These are phyloP conservation scores for Lipomyces chichibuensis DNA, from an alignment of 805 yeast genomes.

Conservation along the genomic window DNA sequence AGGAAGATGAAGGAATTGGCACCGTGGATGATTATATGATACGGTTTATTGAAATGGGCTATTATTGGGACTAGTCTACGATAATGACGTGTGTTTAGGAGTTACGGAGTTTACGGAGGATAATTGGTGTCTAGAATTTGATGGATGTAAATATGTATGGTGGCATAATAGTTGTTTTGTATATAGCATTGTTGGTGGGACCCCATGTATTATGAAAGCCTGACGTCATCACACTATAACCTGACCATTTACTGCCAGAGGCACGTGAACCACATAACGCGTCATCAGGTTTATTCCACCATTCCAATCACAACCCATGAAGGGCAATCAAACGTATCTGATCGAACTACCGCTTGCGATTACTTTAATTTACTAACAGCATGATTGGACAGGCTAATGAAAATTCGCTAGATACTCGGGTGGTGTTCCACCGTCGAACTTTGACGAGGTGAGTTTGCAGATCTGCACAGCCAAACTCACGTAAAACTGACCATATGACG, in stretches of 20 bases:
- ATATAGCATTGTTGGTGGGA: background rate
- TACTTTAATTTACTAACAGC: background rate
- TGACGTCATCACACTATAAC: background rate
- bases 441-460: background rate
- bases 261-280: no score
- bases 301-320: background rate
- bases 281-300: no score
- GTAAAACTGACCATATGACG: background rate
- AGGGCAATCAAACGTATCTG: background rate
- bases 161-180: background rate
- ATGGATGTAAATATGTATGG: background rate
- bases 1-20: constrained; percentile 59
- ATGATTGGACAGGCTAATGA: background rate
- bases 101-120: constrained; percentile 1
- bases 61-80: constrained; percentile 29
- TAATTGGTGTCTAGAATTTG: background rate
- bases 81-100: background rate
- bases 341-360: background rate
- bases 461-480: background rate
- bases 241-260: no score
- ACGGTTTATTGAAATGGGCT: constrained; percentile 64
- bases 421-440: background rate
- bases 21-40: constrained; percentile 98
- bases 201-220: background rate
- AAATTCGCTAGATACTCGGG: background rate